Conservation (phyloP, 2,329 filamentous ascomycete genomes). For the Leptodontidium sp. region DNA sequence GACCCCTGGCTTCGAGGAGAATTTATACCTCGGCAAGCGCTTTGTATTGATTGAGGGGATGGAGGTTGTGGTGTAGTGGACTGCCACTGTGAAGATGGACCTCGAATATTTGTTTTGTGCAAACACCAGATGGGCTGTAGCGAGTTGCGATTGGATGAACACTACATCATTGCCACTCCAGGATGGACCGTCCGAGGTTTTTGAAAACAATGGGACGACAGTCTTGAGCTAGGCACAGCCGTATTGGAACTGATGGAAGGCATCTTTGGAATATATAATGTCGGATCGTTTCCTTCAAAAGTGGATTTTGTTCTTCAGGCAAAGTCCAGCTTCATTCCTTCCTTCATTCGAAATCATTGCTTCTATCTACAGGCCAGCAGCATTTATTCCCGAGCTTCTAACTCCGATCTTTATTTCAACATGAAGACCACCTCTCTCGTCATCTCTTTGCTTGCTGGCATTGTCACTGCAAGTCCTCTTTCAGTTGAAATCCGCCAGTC, state of each 20-base stretch:
- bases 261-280: not conserved
- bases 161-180: not conserved
- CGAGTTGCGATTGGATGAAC: conserved; percentile 7
- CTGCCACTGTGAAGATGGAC: not conserved
- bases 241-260: not conserved
- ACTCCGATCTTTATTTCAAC: not conserved
- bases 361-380: not conserved
- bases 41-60: not conserved
- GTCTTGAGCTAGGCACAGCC: not conserved
- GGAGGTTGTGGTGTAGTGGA: no score
- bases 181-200: conserved; percentile 13
- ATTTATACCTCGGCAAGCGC: not conserved
- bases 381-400: not conserved
- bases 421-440: conserved; percentile 13
- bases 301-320: not conserved
- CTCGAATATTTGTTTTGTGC: not conserved
- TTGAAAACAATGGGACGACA: not conserved
- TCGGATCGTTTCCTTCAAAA: not conserved
- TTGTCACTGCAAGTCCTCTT: conserved; percentile 3
- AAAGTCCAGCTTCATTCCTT: conserved; percentile 11
- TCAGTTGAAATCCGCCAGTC: conserved; percentile 15
- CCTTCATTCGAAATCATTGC: not conserved
- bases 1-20: not conserved
- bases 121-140: not conserved
- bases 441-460: conserved; percentile 4